Percentiles rank a stretch among this genome's conserved stretches.
Conservation (phyloP, 1,284 basidiomycete genomes). For the Cryptococcus wingfieldii region DNA sequence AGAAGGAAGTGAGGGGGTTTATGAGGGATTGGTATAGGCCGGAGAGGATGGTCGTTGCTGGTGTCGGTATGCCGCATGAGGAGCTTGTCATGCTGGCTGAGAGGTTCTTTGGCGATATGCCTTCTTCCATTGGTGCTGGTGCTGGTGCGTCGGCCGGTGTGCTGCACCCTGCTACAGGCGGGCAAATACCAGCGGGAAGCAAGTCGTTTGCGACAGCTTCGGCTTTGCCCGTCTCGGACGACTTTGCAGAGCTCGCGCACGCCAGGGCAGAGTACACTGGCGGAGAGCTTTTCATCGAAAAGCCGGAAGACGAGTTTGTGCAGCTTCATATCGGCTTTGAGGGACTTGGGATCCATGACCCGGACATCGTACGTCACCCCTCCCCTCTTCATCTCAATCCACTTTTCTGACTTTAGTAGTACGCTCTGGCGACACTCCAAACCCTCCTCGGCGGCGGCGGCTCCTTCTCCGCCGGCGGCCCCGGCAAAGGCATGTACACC, state of each 20-base stretch:
- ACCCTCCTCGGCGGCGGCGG: slow-evolving; percentile 93
- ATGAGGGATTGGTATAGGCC: slow-evolving; percentile 84
- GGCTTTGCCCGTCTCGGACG: slow-evolving; percentile 21
- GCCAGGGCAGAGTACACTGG: slow-evolving; percentile 74
- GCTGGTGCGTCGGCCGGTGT: slow-evolving; percentile 20
- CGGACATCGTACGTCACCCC: slow-evolving; percentile 62
- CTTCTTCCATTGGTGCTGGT: slow-evolving; percentile 37
- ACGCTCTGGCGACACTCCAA: slow-evolving; percentile 90
- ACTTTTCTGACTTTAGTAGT: slow-evolving; percentile 45
- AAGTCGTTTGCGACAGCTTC: slow-evolving; percentile 41
- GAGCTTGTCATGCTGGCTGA: slow-evolving; percentile 79
- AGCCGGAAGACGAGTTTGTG: slow-evolving; percentile 70
- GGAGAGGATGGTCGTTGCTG: slow-evolving; percentile 90
- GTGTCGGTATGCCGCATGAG: slow-evolving; percentile 85
- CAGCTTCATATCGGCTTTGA: slow-evolving; percentile 93
- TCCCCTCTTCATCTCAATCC: neutral
- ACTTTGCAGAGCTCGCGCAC: slow-evolving; percentile 47
- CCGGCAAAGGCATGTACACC: slow-evolving; percentile 99
- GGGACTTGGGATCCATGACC: slow-evolving; percentile 85
- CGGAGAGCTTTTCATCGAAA: slow-evolving; percentile 66
- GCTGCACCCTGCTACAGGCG: slow-evolving; percentile 51
- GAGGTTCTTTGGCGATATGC: slow-evolving; percentile 75
- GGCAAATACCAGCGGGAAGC: slow-evolving; percentile 11
- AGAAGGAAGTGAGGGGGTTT: slow-evolving; percentile 61
- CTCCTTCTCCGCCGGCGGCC: slow-evolving; percentile 91